Conservation (phyloP, 768 basidiomycete genomes). For the Trametes villosa region DNA sequence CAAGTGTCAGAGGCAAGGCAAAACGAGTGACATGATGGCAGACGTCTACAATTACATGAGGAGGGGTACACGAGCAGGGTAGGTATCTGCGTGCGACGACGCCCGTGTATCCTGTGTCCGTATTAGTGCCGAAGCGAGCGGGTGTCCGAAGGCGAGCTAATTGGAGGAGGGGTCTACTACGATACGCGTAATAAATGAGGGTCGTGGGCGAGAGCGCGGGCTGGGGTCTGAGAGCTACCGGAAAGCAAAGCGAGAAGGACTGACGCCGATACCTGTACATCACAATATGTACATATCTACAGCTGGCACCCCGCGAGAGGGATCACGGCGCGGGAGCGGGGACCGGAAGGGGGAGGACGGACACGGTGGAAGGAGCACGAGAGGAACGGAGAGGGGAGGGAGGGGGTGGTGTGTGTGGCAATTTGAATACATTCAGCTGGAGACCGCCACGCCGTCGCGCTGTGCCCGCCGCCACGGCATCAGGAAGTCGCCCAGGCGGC, state of each 20-base stretch:
- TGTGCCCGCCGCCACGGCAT: constrained; percentile 6
- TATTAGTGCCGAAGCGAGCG: background rate
- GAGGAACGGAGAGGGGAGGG: background rate
- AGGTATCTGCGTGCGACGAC: background rate
- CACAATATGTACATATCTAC: constrained; percentile 18
- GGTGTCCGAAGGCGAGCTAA: background rate
- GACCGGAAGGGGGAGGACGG: background rate
- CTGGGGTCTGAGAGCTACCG: background rate
- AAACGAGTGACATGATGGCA: background rate
- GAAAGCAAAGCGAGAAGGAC: constrained; percentile 4
- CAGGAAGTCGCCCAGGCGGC: constrained; percentile 9
- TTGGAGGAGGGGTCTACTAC: constrained; percentile 5
- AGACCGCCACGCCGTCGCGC: background rate
- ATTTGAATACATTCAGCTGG: background rate
- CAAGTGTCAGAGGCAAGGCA: background rate
- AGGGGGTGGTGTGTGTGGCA: no score
- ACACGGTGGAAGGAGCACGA: background rate
- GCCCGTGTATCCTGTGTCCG: constrained; percentile 1
- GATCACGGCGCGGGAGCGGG: background rate
- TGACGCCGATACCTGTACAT: constrained; percentile 2
- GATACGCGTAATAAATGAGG: constrained; percentile 1
- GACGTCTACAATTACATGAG: background rate
- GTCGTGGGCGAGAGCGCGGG: background rate
- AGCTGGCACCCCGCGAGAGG: background rate
- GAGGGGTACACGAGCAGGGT: background rate